phyloP scores from a whole-genome alignment of 2,329 filamentous ascomycete species.

The Neurospora sp. region DNA sequence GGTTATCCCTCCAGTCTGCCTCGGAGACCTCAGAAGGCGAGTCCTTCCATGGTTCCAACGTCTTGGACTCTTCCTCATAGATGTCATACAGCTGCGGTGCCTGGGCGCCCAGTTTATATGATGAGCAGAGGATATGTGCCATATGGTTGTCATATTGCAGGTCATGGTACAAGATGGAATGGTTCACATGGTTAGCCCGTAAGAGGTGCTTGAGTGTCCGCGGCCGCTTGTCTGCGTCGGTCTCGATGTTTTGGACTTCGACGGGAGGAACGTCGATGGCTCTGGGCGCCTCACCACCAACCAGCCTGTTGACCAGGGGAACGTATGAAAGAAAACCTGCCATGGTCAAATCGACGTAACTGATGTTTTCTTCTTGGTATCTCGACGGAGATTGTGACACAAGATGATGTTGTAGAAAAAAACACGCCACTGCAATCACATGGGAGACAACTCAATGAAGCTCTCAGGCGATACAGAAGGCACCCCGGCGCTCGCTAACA shows the following conservation, averaged over 20 bases:
- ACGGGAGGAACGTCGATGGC: conserved; percentile 55
- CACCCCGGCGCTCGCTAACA: not conserved
- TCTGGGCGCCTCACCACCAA: conserved; percentile 15
- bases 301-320: conserved; percentile 22
- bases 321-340: conserved; percentile 21
- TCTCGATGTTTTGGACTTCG: conserved; percentile 70
- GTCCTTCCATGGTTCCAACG: conserved; percentile 70
- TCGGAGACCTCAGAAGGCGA: conserved; percentile 76
- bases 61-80: conserved; percentile 66
- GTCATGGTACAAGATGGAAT: conserved; percentile 72
- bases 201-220: conserved; percentile 83
- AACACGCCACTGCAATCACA: not conserved
- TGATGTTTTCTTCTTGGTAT: not conserved
- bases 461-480: not conserved
- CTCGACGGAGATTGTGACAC: not conserved
- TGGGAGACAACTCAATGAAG: not conserved
- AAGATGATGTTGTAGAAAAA: not conserved
- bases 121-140: conserved; percentile 72
- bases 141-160: conserved; percentile 73
- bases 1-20: conserved; percentile 77
- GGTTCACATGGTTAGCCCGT: conserved; percentile 83
- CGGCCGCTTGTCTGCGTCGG: conserved; percentile 65
- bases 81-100: conserved; percentile 64
- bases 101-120: conserved; percentile 74
- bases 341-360: conserved; percentile 7